Base-by-base conservation (phyloP, 108 stramenopile species). In the Nannochloropsis salina region DNA sequence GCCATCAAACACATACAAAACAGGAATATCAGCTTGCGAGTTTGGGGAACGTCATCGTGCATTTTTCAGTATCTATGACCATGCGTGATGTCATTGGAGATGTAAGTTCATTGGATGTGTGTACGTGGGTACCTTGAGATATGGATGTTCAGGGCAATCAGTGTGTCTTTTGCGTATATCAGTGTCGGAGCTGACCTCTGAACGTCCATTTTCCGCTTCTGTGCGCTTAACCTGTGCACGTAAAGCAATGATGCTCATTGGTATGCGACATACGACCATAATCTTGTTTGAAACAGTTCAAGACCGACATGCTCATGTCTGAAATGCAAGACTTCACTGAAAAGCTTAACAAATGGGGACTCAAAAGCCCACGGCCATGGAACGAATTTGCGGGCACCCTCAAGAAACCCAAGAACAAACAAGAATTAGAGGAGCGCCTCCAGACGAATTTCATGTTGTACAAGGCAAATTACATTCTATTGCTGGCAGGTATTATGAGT, bases 291-390 rank as follows among this genome's bases (percentile, higher is more conserved):
- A 74, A 74, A 74, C 61, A 74, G 61, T 74, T 74, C 61, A 74
- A 74, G 61, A 74, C 61, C 61, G 61, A 74, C 61, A 74, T 74
- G 61, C 61, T 74, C n/a, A 74, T 74, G 20, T 74, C 61, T n/a
- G 61, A 74, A 8, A 74, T 74, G n/a, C 15, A 74, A 74, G 61
- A 74, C 4, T 74, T 74, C n/a, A 8, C 61, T 74, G 61, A 74
- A 74, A 74, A 74, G 61, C 61, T 74, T 4, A 74, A 74, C 61
- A 74, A 74, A n/a, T 6, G n/a, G 15, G 61, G 61, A 1, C 61
- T 74, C 20, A 74, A 74, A n/a, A 74, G 61, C 61, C 61, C 61
- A n/a, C 61, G 61, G 61, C 61, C 61, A 1, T 74, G 61, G 61
- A 15, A 74, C 20, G 61, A 74, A 2, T 74, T 74, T 74, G 61